Percentiles rank a stretch among this genome's conserved stretches.
Evolutionary conservation across 1,284 basidiomycete species (phyloP).

Genomic region (Trametes hirsuta): DNA sequence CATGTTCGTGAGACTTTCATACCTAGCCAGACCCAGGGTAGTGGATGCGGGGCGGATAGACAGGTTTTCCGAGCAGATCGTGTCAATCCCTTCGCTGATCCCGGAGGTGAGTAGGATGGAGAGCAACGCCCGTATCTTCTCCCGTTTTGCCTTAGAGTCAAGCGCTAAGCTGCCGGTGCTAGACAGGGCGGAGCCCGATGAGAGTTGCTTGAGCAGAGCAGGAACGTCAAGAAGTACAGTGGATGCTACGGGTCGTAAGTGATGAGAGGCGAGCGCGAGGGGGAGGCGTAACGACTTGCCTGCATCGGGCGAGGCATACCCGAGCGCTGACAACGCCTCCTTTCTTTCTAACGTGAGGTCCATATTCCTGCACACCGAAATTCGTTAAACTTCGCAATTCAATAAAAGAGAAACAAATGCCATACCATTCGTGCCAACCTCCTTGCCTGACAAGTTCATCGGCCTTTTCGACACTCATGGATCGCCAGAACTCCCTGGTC

Average conservation of each 20-base stretch:
- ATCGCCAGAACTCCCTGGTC: conserved; percentile 84
- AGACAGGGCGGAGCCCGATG: conserved; percentile 9
- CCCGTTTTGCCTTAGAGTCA: conserved; percentile 16
- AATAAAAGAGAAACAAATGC: neutral
- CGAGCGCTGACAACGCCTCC: neutral
- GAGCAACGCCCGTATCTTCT: conserved; percentile 36
- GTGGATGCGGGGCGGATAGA: conserved; percentile 34
- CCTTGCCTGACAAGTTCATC: conserved; percentile 73
- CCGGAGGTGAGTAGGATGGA: conserved; percentile 47
- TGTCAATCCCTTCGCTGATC: conserved; percentile 62
- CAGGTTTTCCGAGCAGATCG: conserved; percentile 59
- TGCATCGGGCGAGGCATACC: conserved; percentile 6
- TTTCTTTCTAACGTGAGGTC: neutral
- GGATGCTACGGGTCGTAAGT: conserved; percentile 22
- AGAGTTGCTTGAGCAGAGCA: conserved; percentile 27
- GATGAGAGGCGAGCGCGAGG: neutral
- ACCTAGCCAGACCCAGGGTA: conserved; percentile 56
- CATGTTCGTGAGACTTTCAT: neutral
- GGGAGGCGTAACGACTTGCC: neutral
- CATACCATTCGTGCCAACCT: conserved; percentile 73
- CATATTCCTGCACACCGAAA: conserved; percentile 7
- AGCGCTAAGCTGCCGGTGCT: neutral
- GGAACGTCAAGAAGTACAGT: conserved; percentile 37
- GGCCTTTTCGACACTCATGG: conserved; percentile 78
- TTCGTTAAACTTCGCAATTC: neutral